These are phyloP conservation scores for Aspergillus sp. DNA, from an alignment of 2,329 filamentous ascomycete species.

Conservation along the genomic window DNA sequence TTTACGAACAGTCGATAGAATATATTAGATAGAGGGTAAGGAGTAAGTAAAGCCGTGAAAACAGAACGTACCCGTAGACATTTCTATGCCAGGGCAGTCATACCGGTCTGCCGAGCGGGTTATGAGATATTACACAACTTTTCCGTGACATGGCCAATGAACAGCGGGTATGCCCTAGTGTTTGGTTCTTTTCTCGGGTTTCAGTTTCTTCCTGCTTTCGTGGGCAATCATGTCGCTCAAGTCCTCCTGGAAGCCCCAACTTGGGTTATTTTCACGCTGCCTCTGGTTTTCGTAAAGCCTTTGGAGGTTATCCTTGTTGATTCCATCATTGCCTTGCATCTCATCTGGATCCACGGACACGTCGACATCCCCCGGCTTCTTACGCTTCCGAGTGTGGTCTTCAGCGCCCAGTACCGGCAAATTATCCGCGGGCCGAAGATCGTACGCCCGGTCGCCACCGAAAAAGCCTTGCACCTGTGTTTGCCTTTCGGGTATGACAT, in stretches of 20 bases:
- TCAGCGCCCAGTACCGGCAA: constrained; percentile 78
- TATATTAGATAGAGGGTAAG: neutral
- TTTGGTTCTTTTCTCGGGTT: constrained; percentile 66
- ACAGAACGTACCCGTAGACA: neutral
- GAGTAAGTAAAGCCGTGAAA: neutral
- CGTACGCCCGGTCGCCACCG: constrained; percentile 89
- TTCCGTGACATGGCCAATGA: neutral
- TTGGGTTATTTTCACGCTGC: constrained; percentile 64
- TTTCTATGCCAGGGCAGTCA: neutral
- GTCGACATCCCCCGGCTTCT: constrained; percentile 95
- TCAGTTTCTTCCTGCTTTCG: constrained; percentile 86
- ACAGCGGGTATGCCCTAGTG: neutral
- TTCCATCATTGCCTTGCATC: constrained; percentile 69
- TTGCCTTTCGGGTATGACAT: constrained; percentile 84
- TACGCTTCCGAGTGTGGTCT: constrained; percentile 75
- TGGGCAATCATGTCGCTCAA: constrained; percentile 93
- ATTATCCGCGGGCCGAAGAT: constrained; percentile 65
- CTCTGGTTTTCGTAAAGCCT: constrained; percentile 74
- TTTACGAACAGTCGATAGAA: neutral
- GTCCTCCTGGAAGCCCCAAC: constrained; percentile 83
- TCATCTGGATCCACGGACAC: constrained; percentile 86
- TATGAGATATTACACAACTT: neutral
- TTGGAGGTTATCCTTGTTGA: constrained; percentile 81
- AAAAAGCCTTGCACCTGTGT: constrained; percentile 90
- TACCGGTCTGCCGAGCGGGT: neutral